Evolutionary conservation across 139 green algal genomes (phyloP).

Genomic region (Microglena sp.): DNA sequence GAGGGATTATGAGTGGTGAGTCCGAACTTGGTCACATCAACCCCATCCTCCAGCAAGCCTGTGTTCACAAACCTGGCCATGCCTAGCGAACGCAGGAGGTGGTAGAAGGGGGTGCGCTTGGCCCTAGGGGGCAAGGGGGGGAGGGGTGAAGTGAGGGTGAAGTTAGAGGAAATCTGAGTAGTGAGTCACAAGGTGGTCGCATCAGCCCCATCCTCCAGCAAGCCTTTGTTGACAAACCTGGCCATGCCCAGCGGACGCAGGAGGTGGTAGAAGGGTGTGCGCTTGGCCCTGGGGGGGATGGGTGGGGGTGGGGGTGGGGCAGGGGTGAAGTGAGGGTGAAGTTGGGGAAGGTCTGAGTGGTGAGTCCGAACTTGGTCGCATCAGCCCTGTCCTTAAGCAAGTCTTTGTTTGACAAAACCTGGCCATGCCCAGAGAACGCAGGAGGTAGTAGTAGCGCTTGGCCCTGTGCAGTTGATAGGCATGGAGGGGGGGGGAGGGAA

Average conservation of each 20-base stretch:
- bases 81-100: slow-evolving; percentile 20
- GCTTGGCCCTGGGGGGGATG: no score
- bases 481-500: slow-evolving; percentile 11
- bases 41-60: slow-evolving; percentile 18
- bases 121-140: no score
- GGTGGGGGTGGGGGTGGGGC: slow-evolving; percentile 9
- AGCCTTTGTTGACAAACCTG: slow-evolving; percentile 15
- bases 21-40: slow-evolving; percentile 13
- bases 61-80: slow-evolving; percentile 19
- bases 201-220: no score
- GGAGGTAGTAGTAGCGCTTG: slow-evolving; percentile 26
- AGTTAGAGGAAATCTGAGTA: slow-evolving; percentile 9
- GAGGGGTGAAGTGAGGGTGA: slow-evolving; percentile 12
- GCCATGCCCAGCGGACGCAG: slow-evolving; percentile 20
- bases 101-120: slow-evolving; percentile 25
- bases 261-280: slow-evolving; percentile 26
- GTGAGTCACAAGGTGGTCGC: slow-evolving; percentile 15
- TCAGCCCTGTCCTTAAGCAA: no score
- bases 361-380: slow-evolving; percentile 14
- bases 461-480: no score
- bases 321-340: no score
- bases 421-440: slow-evolving; percentile 19
- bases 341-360: slow-evolving; percentile 10
- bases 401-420: slow-evolving; percentile 14
- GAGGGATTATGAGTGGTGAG: slow-evolving; percentile 13